Evolutionary conservation across 1,284 basidiomycete species (phyloP), one percentile per base, ranked within the genome.

Genomic region (Tranzscheliella williamsii): DNA sequence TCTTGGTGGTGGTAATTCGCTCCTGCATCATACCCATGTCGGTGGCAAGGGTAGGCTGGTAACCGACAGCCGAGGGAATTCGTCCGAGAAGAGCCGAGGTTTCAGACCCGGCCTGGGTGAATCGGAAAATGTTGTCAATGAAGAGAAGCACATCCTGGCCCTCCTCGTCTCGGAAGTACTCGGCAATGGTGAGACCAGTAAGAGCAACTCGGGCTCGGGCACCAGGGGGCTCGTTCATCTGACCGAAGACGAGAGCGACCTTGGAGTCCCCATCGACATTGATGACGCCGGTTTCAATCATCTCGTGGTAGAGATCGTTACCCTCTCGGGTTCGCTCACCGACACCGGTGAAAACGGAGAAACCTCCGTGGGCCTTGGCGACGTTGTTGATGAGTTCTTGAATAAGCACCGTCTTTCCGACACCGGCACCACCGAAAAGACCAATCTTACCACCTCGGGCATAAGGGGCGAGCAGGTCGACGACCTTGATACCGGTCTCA

Each of bases 101-200:
- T 82, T 97, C 94, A 70, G 94, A 98, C 89, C 94, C 94, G 79
- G 94, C 94, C 82, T 96, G 91, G 73, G 91, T 94, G 88, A 96
- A 95, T 80, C 68, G 72, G 73, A 70, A 72, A 84, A 97, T 98
- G 86, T 97, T 98, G 89, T 98, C 94, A 80, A 97, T 97, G 86
- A 97, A 97, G 79, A 98, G 88, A 79, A 97, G 86, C 84, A 98
- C 94, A 82, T 97, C 94, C 83, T 98, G 94, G 72, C 94, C 94
- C 83, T 98, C 93, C 83, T 97, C 93, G 79, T 98, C 94, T 88
- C 94, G 93, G 94, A 98, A 98, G 84, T 97, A 98, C 83, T 98
- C 94, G 73, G 94, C 94, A 72, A 97, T 95, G 79, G 94, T 97
- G 62, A 98, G 84, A 82, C 94, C 94, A 75, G 94, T 97, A 76